Evolutionary conservation across 805 yeast species (phyloP), one percentile per base, ranked within the genome.

Genomic region (Suhomyces canberraensis): DNA sequence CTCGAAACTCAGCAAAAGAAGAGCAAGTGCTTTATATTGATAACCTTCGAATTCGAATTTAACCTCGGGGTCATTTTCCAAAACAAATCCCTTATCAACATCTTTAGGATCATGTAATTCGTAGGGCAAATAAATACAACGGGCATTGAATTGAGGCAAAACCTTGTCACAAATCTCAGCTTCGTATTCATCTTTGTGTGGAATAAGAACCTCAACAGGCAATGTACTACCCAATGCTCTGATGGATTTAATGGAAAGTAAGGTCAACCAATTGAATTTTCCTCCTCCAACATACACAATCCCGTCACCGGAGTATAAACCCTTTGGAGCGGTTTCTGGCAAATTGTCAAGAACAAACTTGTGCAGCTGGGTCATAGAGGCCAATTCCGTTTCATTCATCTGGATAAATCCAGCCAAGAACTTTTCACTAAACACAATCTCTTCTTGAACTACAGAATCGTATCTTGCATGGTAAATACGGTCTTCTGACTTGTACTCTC

Each of bases 191-290:
- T 73, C 73, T 15, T 71, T 65, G 25, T 76, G 72, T 7, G 95
- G 95, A 45, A 89, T 77, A 46, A 86, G 73, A 8, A 89, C 84
- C 65, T 89, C 96, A 15, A 89, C 78, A 0, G 96, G 96, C 25
- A 83, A 59, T 11, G 69, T 70, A 3, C 84, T 78, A 2, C 91
- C 88, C 6, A 73, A 64, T 26, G 78, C 75, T 50, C 95, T 66
- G 34, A 88, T 58, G 42, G 81, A 71, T 48, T 75, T 75, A 37
- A 87, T 73, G 8, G 86, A 77, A 16, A 84, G 63, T 26, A 84
- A 61, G 4, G 87, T 77, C 48, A 82, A 69, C 73, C 91, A 81
- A 43, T 84, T 78, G 58, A 78, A 84, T 47, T 75, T 75, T 3
- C 90, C 93, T 29, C 95, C 95, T 24, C 91, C 95, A 19, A 85